A percentile compares a stretch with the other conserved stretches of the same genome.
These are phyloP conservation scores for Blastocystis sp. DNA, from an alignment of 352 stramenopile species.

Conservation along the genomic window DNA sequence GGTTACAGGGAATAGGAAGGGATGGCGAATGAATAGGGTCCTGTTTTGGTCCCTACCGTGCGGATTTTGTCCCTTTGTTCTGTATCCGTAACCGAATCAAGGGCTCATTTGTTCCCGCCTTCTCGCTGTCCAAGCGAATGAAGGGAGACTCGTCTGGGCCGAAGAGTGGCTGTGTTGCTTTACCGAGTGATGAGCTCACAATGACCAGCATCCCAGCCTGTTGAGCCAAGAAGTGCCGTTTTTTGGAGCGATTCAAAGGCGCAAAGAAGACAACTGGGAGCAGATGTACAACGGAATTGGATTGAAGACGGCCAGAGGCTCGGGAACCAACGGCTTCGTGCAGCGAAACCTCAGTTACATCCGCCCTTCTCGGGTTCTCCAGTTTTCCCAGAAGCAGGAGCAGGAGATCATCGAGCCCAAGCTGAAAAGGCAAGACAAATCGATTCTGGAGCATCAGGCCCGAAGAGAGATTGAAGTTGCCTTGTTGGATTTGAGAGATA, in stretches of 20 bases:
- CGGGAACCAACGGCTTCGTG: constrained; percentile 67
- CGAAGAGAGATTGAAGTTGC: constrained; percentile 52
- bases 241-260: not conserved
- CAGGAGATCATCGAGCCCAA: constrained; percentile 51
- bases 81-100: too few species aligned
- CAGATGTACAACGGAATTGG: constrained; percentile 69
- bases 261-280: not conserved
- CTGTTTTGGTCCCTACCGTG: not conserved
- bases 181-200: too few species aligned
- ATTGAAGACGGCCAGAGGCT: constrained; percentile 55
- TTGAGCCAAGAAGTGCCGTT: not conserved
- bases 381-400: constrained; percentile 51
- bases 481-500: constrained; percentile 55
- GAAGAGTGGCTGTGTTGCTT: too few species aligned
- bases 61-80: not conserved
- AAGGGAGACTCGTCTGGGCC: too few species aligned
- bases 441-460: constrained; percentile 44
- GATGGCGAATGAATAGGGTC: not conserved
- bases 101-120: too few species aligned
- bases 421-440: constrained; percentile 52
- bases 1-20: not conserved
- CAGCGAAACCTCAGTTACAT: constrained; percentile 66
- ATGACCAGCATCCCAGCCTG: too few species aligned
- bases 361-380: constrained; percentile 39
- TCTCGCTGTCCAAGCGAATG: too few species aligned